These are phyloP conservation scores for Isoetes engelmannii DNA, from an alignment of 83 land plant species.

Conservation along the genomic window DNA sequence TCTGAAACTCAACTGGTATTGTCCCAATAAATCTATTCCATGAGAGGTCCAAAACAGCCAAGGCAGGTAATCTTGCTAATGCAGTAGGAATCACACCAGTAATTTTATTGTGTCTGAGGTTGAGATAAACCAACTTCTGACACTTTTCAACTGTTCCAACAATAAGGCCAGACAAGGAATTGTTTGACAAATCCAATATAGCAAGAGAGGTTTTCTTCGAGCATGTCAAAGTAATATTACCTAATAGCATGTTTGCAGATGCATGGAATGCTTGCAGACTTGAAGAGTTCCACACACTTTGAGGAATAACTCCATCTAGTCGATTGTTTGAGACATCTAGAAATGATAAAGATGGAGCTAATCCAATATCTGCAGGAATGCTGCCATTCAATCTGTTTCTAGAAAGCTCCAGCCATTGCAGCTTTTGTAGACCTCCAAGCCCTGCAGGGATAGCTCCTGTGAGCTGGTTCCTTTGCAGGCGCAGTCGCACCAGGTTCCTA, in stretches of 20 bases:
- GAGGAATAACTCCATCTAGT: conserved; percentile 7
- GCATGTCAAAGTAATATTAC: neutral
- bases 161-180: neutral
- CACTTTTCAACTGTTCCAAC: neutral
- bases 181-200: conserved; percentile 10
- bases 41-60: conserved; percentile 12
- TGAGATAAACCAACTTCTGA: neutral
- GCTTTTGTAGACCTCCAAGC: conserved; percentile 1
- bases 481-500: neutral
- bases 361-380: neutral
- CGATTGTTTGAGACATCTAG: conserved; percentile 15
- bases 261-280: conserved; percentile 8
- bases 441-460: conserved; percentile 1
- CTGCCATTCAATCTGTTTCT: conserved; percentile 7
- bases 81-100: conserved; percentile 4
- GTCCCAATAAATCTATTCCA: neutral
- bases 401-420: neutral
- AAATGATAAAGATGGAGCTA: conserved; percentile 3
- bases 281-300: neutral
- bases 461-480: conserved; percentile 12
- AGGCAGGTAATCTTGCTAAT: conserved; percentile 1
- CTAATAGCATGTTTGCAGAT: neutral
- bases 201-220: neutral
- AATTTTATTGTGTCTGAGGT: conserved; percentile 1
- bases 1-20: neutral